Evolutionary conservation across 2,329 filamentous ascomycete genomes (phyloP).

Genomic region (Pleoardoris graminearum): DNA sequence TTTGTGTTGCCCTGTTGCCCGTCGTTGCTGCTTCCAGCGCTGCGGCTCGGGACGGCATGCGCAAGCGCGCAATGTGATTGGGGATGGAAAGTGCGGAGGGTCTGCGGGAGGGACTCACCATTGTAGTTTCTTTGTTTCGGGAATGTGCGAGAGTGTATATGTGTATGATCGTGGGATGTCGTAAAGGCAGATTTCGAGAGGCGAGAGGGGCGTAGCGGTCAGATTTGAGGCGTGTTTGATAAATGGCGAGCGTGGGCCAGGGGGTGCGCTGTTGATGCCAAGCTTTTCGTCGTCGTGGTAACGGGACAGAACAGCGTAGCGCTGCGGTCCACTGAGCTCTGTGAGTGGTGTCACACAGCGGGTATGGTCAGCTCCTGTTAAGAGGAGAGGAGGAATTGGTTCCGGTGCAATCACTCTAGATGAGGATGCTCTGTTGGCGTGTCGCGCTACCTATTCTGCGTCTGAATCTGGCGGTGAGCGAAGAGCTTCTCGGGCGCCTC

Average conservation of each 20-base stretch:
- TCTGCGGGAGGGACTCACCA: constrained; percentile 8
- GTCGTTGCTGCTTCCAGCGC: neutral
- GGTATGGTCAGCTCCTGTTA: neutral
- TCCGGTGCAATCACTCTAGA: too few relatives aligned
- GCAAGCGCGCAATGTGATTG: constrained; percentile 5
- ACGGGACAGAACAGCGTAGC: neutral
- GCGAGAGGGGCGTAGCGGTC: constrained; percentile 16
- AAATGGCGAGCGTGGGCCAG: constrained; percentile 25
- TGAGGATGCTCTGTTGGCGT: neutral
- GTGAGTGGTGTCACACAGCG: neutral
- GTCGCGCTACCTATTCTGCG: neutral
- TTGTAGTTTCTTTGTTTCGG: constrained; percentile 3
- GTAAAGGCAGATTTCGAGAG: constrained; percentile 9
- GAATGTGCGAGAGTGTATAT: neutral
- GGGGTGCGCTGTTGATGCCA: constrained; percentile 27
- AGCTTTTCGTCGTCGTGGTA: constrained; percentile 19
- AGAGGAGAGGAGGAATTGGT: neutral
- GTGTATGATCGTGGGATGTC: neutral
- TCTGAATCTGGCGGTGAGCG: neutral
- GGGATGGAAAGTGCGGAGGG: neutral
- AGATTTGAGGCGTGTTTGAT: constrained; percentile 26
- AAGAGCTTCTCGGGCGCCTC: too few relatives aligned
- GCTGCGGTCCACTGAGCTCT: neutral
- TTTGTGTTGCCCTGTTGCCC: constrained; percentile 1
- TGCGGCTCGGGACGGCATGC: neutral